Evolutionary conservation across 2,329 filamentous ascomycete genomes (phyloP), one percentile per base, ranked within the genome.

Genomic region (Passalora sequoiae): DNA sequence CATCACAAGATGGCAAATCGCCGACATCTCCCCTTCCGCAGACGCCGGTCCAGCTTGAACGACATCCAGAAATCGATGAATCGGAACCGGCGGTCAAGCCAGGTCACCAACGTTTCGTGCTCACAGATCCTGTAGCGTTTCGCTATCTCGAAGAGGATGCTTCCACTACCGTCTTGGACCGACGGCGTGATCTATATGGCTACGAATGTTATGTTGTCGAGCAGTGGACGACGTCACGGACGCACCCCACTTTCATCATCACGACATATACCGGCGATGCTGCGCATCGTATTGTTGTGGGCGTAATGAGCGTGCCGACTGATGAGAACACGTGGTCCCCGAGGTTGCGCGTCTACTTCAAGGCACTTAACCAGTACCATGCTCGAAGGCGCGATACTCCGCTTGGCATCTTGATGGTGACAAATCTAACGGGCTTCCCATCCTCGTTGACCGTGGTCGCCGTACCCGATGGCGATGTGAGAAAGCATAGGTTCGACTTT

Each of bases 191-290:
- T 38, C 75, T 98, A 4, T 70, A 78, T 48, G 91, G 91, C 53
- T 97, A 96, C 67, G 89, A 97, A 65, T 74, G 91, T 49, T 97
- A 97, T 66, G 70, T 97, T 12, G 88, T 97, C 53, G 92, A 97
- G 65, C 92, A 98, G 73, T 98, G 92, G 92, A 88, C 88, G 4
- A 96, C 89, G 66, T 96, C 91, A 9, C 81, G 92, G 40, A 77
- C 81, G 44, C 88, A 94, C 50, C 91, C 91, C 1, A 96, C 91
- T 12, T 86, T 94, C 51, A 79, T 94, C 38, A 94, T 97, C 53
- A 86, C 85, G 30, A 95, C 89, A 3, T 96, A 92, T 61, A 97
- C 91, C 0, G 92, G 91, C 42, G 89, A 96, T 57, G 74, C 80
- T 24, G 81, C 80, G 24, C 85, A 95, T 63, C 78, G 74, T 0